Percentiles rank a stretch among this genome's conserved stretches.
Conservation (phyloP, 1,284 basidiomycete genomes). For the Ceratobasidium sp. region DNA sequence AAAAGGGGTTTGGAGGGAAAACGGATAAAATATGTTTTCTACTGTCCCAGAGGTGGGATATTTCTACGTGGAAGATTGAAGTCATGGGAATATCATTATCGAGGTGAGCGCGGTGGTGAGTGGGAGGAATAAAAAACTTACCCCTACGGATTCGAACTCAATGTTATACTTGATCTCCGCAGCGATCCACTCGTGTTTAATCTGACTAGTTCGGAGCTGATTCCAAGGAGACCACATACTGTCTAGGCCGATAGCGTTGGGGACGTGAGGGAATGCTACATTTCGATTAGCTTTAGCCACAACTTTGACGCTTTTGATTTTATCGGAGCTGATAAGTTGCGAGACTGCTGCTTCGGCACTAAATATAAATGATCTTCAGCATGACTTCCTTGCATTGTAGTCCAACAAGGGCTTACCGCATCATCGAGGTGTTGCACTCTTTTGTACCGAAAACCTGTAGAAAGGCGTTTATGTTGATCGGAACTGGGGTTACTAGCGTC, state of each 20-base stretch:
- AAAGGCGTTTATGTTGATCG: too few relatives aligned
- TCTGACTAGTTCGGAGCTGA: too few relatives aligned
- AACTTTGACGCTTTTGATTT: background rate
- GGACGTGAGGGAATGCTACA: background rate
- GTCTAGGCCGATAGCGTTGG: background rate
- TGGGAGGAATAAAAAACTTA: too few relatives aligned
- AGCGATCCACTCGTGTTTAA: too few relatives aligned
- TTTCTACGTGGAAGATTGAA: background rate
- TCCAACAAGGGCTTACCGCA: background rate
- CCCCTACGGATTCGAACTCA: too few relatives aligned
- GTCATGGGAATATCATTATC: too few relatives aligned
- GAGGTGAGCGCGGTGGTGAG: too few relatives aligned
- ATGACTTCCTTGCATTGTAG: too few relatives aligned
- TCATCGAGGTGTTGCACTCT: conserved; percentile 8
- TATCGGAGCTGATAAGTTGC: background rate
- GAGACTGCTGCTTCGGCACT: conserved; percentile 1
- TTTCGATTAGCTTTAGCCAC: background rate
- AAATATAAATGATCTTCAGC: background rate
- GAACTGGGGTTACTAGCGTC: too few relatives aligned
- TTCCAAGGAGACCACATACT: too few relatives aligned
- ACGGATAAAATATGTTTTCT: background rate
- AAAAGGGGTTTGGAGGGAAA: background rate
- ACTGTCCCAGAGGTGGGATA: background rate
- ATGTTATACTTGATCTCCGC: too few relatives aligned
- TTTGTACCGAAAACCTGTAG: conserved; percentile 4